A percentile compares a stretch with the other conserved stretches of the same genome.
Evolutionary conservation across 208 protist species (phyloP).

Genomic region (Tritrichomonas foetus): DNA sequence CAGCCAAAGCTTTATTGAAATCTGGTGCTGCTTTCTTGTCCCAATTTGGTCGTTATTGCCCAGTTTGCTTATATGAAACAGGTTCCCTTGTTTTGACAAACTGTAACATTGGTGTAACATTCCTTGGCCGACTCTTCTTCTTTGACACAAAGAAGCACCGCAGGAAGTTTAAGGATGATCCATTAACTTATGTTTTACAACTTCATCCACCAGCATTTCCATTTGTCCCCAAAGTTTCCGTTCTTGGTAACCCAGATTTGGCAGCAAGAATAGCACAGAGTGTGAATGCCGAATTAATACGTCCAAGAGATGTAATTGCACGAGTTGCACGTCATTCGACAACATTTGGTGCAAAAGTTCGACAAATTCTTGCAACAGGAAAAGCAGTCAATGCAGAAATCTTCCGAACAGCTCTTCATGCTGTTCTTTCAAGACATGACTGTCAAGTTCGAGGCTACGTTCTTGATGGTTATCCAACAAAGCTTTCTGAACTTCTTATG

Average conservation of each 20-base stretch:
- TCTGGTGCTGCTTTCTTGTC: background rate
- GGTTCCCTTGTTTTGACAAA: background rate
- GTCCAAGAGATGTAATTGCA: constrained; percentile 16
- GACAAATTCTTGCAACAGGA: background rate
- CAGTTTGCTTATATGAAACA: background rate
- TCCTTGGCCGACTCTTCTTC: background rate
- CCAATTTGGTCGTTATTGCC: constrained; percentile 23
- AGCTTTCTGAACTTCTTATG: background rate
- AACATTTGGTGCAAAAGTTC: background rate
- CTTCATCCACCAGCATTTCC: background rate
- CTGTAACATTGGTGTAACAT: background rate
- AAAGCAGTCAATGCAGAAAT: background rate
- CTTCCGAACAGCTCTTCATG: background rate
- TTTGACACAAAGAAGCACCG: background rate
- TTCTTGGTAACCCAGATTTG: background rate
- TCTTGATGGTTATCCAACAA: constrained; percentile 12
- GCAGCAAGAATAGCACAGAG: background rate
- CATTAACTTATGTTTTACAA: background rate
- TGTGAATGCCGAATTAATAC: background rate
- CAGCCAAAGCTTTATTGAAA: background rate
- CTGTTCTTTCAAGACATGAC: constrained; percentile 4
- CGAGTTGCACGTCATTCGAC: background rate
- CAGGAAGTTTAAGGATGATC: background rate
- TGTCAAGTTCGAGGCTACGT: constrained; percentile 20
- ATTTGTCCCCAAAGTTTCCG: background rate